Evolutionary conservation across 208 protist species (phyloP).

Genomic region (Vickermania spadyakhi): DNA sequence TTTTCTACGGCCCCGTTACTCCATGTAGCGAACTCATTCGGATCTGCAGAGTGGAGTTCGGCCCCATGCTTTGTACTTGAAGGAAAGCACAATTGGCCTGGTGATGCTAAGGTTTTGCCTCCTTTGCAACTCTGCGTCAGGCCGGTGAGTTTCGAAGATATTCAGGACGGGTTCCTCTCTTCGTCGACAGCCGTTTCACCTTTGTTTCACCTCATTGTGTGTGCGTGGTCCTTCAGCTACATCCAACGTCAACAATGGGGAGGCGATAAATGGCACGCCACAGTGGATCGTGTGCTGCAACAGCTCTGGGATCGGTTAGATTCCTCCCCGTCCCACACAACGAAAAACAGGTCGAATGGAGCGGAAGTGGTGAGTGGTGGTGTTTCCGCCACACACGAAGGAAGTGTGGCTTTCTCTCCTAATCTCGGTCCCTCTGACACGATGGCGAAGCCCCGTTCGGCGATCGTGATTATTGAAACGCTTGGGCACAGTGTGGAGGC

Average conservation of each 20-base stretch:
- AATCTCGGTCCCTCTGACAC: background rate
- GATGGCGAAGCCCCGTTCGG: background rate
- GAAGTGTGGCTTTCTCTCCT: too few species aligned
- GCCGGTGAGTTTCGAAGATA: slow-evolving; percentile 13
- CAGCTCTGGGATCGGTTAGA: slow-evolving; percentile 17
- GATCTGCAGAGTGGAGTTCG: too few species aligned
- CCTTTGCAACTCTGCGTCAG: slow-evolving; percentile 35
- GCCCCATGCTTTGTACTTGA: too few species aligned
- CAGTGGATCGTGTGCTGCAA: slow-evolving; percentile 34
- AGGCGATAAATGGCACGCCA: slow-evolving; percentile 45
- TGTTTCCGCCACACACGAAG: too few species aligned
- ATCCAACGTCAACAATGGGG: slow-evolving; percentile 76
- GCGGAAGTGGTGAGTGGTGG: too few species aligned
- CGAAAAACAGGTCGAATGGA: too few species aligned
- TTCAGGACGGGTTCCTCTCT: slow-evolving; percentile 9
- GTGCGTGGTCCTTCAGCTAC: slow-evolving; percentile 81
- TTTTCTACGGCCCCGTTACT: too few species aligned
- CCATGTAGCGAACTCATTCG: too few species aligned
- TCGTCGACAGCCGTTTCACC: slow-evolving; percentile 25
- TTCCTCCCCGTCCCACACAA: too few species aligned
- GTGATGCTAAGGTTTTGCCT: slow-evolving; percentile 4
- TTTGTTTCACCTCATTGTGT: slow-evolving; percentile 41
- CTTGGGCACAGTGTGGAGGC: slow-evolving; percentile 44
- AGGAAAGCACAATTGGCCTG: too few species aligned
- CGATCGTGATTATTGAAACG: slow-evolving; percentile 69